Evolutionary conservation across 768 basidiomycete genomes (phyloP).

Genomic region (Cystobasidium tubakii): DNA sequence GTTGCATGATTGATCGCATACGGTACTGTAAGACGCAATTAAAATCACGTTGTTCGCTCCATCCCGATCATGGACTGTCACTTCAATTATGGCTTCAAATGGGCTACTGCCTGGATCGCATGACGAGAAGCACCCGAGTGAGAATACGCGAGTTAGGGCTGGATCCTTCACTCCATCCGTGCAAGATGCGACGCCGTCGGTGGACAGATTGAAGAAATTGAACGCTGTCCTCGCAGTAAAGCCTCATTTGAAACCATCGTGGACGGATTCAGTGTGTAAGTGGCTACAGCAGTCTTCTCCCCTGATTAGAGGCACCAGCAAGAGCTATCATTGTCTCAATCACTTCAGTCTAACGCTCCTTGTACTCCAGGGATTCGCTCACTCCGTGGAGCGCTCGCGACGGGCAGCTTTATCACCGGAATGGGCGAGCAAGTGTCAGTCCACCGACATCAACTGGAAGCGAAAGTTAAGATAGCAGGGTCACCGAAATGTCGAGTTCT

Average conservation of each 20-base stretch:
- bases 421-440: not conserved
- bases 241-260: slow-evolving; percentile 20
- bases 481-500: slow-evolving; percentile 21
- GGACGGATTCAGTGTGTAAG: slow-evolving; percentile 31
- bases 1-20: not conserved
- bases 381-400: not conserved
- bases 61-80: not conserved
- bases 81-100: not conserved
- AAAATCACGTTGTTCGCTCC: not conserved
- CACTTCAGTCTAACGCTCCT: not conserved
- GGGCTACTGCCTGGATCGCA: not conserved
- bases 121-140: not conserved
- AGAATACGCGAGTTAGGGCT: not conserved
- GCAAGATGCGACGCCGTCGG: slow-evolving; percentile 12
- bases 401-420: slow-evolving; percentile 12
- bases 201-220: not conserved
- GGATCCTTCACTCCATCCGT: not conserved
- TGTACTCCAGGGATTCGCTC: slow-evolving; percentile 12
- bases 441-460: slow-evolving; percentile 16
- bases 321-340: not conserved
- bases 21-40: not conserved
- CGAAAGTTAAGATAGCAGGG: not conserved
- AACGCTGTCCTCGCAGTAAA: not conserved
- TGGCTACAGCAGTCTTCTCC: not conserved
- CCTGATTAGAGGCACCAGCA: too few species aligned